A percentile compares a stretch with the other conserved stretches of the same genome.
These are phyloP conservation scores for Phyllachora maydis DNA, from an alignment of 2,329 filamentous ascomycete genomes.

Conservation along the genomic window DNA sequence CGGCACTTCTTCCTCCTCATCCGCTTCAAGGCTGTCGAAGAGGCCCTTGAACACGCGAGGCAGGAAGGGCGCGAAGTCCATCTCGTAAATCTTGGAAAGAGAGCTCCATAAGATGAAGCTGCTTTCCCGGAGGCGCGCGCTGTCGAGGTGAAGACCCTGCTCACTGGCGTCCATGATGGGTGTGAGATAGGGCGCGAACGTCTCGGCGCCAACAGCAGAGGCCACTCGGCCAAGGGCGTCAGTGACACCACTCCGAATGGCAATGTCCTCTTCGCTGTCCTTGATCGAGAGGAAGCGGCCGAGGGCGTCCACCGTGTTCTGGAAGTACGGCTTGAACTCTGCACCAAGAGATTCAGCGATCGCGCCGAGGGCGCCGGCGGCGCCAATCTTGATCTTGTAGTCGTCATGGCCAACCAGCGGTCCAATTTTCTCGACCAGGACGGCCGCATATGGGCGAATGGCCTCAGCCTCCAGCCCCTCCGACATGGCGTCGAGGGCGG, in stretches of 20 bases:
- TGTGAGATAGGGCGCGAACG: conserved; percentile 80
- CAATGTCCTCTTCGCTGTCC: conserved; percentile 73
- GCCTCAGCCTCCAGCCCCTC: conserved; percentile 67
- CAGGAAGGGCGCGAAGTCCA: conserved; percentile 62
- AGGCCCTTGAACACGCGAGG: conserved; percentile 60
- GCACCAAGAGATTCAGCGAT: conserved; percentile 71
- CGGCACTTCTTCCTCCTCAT: conserved; percentile 71
- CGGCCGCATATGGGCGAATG: conserved; percentile 62
- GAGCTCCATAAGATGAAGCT: conserved; percentile 95
- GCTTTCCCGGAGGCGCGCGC: conserved; percentile 81
- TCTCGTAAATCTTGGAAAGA: conserved; percentile 81
- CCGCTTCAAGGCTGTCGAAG: conserved; percentile 67
- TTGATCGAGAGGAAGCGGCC: conserved; percentile 71
- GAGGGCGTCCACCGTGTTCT: conserved; percentile 75
- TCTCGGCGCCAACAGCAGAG: conserved; percentile 61
- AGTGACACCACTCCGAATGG: conserved; percentile 73
- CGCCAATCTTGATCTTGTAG: conserved; percentile 73
- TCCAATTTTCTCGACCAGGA: conserved; percentile 70
- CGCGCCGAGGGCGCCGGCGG: conserved; percentile 75
- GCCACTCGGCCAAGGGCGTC: conserved; percentile 92
- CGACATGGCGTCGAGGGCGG: conserved; percentile 77
- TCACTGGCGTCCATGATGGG: conserved; percentile 85
- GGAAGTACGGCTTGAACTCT: conserved; percentile 79
- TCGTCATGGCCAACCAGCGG: conserved; percentile 69
- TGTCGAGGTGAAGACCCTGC: conserved; percentile 72